Conservation (phyloP, 116 monocot genomes). For the Dioscorea cayenensis region DNA sequence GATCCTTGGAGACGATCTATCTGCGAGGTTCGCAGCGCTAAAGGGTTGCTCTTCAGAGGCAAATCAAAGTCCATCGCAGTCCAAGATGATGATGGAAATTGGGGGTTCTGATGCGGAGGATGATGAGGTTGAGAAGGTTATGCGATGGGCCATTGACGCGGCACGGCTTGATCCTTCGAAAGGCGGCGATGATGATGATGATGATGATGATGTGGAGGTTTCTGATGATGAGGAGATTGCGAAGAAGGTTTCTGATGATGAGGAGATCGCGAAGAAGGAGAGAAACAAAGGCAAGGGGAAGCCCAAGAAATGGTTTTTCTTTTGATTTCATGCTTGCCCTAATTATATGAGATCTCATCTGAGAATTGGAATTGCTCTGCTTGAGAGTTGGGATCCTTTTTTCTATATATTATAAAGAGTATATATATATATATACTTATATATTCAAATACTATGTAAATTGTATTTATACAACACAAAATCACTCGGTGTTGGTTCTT, state of each 20-base stretch:
- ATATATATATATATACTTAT: no score
- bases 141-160: conserved; percentile 80
- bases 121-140: conserved; percentile 70
- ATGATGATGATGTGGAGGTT: conserved; percentile 5
- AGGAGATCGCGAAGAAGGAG: not conserved
- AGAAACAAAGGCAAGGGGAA: not conserved
- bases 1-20: conserved; percentile 34
- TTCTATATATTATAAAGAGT: no score
- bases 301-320: conserved; percentile 8
- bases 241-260: not conserved
- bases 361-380: not conserved
- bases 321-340: not conserved
- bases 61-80: not conserved
- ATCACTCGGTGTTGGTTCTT: no score
- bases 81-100: conserved; percentile 5
- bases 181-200: conserved; percentile 6
- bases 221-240: no score
- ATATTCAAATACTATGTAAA: no score
- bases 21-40: conserved; percentile 56
- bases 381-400: no score
- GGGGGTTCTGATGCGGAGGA: conserved; percentile 18
- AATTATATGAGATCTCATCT: not conserved
- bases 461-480: no score
- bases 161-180: conserved; percentile 39
- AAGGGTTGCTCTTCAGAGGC: conserved; percentile 18